Evolutionary conservation across 106 monocot genomes (phyloP), one percentile per base, ranked within the genome.

Genomic region (Acanthochlamys bracteata): DNA sequence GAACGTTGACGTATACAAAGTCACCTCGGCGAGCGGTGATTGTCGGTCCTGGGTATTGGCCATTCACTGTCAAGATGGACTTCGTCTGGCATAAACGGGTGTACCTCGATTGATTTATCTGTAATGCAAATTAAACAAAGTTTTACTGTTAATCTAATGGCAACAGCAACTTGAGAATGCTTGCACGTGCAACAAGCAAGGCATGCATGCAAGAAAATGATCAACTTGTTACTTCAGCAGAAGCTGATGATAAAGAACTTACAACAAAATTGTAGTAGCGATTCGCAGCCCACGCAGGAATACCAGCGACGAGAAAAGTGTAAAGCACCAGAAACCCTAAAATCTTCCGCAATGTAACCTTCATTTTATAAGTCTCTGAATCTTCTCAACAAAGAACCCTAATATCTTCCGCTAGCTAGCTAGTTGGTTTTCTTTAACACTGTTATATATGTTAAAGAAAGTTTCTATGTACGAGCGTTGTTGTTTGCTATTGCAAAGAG

Each of bases 1-100:
- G 14, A 25, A 74, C 74, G 9, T 60, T 51, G 46, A 79, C 25
- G 22, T 60, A 11, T 12, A 71, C 19, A 11, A 70, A 60, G 26
- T 79, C 74, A 3, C 79, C 79, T 23, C 39, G 64, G 26, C 13
- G 53, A 21, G 57, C 79, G 43, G 45, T 19, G 7, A 79, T 16
- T 11, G 79, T 79, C 39, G 79, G 79, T 3, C 79, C 79, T 0
- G 79, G 79, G 39, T 59, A 74, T 40, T 45, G n/a, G 4, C 79
- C 79, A 23, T 79, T 79, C 0, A 79, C 66, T 0, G 79, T 79
- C 14, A 79, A 33, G 20, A 74, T 79, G 66, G 45, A 59, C 70
- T 74, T 79, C 1, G 74, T 66, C 20, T 60, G 19, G 49, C 74
- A 74, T 4, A 74, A 65, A 26, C 74, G 56, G 26, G 51, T 71